These are phyloP conservation scores for Sergeia podlipaevii DNA, from an alignment of 208 protist species.

Conservation along the genomic window DNA sequence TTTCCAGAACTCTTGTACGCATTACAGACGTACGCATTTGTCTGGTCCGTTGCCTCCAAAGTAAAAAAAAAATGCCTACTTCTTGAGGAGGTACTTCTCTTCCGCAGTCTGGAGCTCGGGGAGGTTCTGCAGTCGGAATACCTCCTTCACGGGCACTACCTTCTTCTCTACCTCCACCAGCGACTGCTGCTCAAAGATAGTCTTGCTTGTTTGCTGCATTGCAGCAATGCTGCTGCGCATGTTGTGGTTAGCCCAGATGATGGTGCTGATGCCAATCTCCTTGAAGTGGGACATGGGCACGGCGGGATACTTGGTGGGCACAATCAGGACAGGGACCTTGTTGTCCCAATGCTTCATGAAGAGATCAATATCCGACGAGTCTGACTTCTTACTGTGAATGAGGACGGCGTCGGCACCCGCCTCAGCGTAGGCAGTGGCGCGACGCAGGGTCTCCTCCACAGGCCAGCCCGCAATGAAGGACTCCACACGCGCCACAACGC, in stretches of 20 bases:
- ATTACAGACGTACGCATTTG: neutral
- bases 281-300: conserved; percentile 46
- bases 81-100: conserved; percentile 54
- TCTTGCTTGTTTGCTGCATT: conserved; percentile 52
- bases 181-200: conserved; percentile 53
- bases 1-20: too few relatives aligned
- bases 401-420: conserved; percentile 74
- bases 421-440: conserved; percentile 59
- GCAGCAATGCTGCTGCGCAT: conserved; percentile 41
- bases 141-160: conserved; percentile 66
- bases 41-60: too few relatives aligned
- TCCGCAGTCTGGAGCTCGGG: conserved; percentile 48
- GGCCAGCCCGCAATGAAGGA: conserved; percentile 85
- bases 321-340: conserved; percentile 61
- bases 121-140: conserved; percentile 64
- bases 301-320: conserved; percentile 75
- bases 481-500: conserved; percentile 74
- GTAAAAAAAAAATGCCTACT: conserved; percentile 1
- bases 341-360: conserved; percentile 72
- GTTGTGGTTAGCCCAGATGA: conserved; percentile 84
- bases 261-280: conserved; percentile 42
- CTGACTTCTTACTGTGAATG: conserved; percentile 66
- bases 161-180: conserved; percentile 34
- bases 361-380: conserved; percentile 50
- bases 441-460: conserved; percentile 59